phyloP scores from a whole-genome alignment of 192 early-diverging fungal genomes.

The Coemansia sp. region DNA sequence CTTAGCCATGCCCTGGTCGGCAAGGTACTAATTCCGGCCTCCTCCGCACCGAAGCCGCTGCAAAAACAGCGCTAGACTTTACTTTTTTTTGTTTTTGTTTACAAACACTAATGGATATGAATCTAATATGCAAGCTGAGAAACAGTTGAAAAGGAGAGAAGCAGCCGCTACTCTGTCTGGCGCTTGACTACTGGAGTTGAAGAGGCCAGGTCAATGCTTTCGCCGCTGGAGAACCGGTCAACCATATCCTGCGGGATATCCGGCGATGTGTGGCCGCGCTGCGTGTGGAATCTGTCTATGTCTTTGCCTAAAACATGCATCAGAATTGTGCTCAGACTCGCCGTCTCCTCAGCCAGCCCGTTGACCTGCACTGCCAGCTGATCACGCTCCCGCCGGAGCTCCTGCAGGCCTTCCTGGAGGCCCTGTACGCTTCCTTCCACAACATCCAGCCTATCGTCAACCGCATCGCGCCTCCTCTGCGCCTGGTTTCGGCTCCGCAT shows the following conservation, averaged over 20 bases:
- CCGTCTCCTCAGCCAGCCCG: constrained; percentile 22
- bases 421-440: constrained; percentile 50
- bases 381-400: constrained; percentile 20
- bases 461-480: constrained; percentile 28
- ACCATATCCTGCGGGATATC: constrained; percentile 32
- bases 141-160: background rate
- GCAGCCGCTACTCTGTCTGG: background rate
- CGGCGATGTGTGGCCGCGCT: constrained; percentile 22
- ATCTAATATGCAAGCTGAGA: background rate
- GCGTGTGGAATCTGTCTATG: constrained; percentile 20
- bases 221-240: constrained; percentile 27
- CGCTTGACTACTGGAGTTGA: background rate
- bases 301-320: constrained; percentile 43
- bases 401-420: constrained; percentile 49
- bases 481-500: constrained; percentile 60
- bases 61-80: constrained; percentile 31
- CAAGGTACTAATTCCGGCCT: constrained; percentile 44
- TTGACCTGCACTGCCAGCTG: constrained; percentile 30
- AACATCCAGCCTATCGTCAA: constrained; percentile 57
- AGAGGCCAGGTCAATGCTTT: constrained; percentile 9
- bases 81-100: constrained; percentile 1
- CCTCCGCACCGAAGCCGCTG: constrained; percentile 7
- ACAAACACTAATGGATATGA: background rate
- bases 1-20: constrained; percentile 67
- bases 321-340: constrained; percentile 29